Evolutionary conservation across 306 rosid species (phyloP).

Genomic region (Cicer bijugum): DNA sequence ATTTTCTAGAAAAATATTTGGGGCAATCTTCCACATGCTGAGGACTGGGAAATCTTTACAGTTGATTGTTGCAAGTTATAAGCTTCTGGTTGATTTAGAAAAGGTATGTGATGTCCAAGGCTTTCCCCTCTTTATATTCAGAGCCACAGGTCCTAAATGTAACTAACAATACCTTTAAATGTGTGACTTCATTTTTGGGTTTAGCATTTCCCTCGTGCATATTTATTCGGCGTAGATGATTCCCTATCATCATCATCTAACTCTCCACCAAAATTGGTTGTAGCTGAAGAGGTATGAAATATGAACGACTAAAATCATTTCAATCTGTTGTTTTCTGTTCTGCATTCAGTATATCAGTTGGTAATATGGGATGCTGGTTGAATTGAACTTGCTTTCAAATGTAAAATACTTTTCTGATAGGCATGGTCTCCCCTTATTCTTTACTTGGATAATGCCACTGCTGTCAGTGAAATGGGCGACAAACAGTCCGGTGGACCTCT

Average conservation of each 20-base stretch:
- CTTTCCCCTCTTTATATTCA: slow-evolving; percentile 3
- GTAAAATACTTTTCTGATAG: slow-evolving; percentile 49
- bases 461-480: slow-evolving; percentile 45
- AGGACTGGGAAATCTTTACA: slow-evolving; percentile 49
- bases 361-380: slow-evolving; percentile 24
- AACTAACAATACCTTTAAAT: neutral
- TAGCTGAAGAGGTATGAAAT: slow-evolving; percentile 63
- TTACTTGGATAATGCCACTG: slow-evolving; percentile 48
- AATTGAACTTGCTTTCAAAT: slow-evolving; percentile 31
- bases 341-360: slow-evolving; percentile 10
- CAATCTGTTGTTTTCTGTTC: slow-evolving; percentile 14
- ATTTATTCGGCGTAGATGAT: slow-evolving; percentile 46
- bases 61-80: slow-evolving; percentile 52
- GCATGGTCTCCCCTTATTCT: slow-evolving; percentile 69
- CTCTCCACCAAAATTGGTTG: slow-evolving; percentile 50
- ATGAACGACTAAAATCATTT: slow-evolving; percentile 32
- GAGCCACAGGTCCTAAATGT: slow-evolving; percentile 17
- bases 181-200: slow-evolving; percentile 14
- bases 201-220: slow-evolving; percentile 70
- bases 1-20: slow-evolving; percentile 46
- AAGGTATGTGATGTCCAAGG: slow-evolving; percentile 51
- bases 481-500: slow-evolving; percentile 50
- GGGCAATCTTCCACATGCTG: slow-evolving; percentile 50
- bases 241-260: slow-evolving; percentile 42
- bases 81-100: slow-evolving; percentile 69